Evolutionary conservation across 73 alveolate species (phyloP).

Genomic region (Blepharisma japonicum): DNA sequence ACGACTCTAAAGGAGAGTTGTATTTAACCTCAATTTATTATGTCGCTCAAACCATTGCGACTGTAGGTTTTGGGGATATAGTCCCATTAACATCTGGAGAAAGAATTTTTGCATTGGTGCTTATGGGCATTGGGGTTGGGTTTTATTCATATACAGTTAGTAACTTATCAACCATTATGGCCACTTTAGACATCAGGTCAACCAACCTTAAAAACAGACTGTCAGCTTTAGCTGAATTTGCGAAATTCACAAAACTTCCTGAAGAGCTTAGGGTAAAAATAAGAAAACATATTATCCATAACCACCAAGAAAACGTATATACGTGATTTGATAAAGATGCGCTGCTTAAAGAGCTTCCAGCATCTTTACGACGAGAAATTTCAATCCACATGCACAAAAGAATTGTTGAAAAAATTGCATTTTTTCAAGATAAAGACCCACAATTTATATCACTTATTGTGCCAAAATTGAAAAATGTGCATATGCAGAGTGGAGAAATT

Average conservation of each 20-base stretch:
- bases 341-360: slow-evolving; percentile 51
- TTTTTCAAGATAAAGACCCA: slow-evolving; percentile 55
- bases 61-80: slow-evolving; percentile 61
- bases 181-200: slow-evolving; percentile 33
- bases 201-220: slow-evolving; percentile 37
- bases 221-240: slow-evolving; percentile 52
- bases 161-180: slow-evolving; percentile 30
- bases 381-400: slow-evolving; percentile 51
- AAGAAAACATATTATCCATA: slow-evolving; percentile 39
- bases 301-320: slow-evolving; percentile 44
- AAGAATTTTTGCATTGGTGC: slow-evolving; percentile 8
- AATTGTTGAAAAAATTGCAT: slow-evolving; percentile 40
- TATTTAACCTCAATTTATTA: slow-evolving; percentile 30
- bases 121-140: slow-evolving; percentile 38
- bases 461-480: slow-evolving; percentile 38
- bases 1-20: not conserved
- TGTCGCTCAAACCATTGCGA: slow-evolving; percentile 33
- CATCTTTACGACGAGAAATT: slow-evolving; percentile 39
- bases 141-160: slow-evolving; percentile 36
- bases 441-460: slow-evolving; percentile 43
- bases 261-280: slow-evolving; percentile 43
- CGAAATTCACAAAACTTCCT: slow-evolving; percentile 49
- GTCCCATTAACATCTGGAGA: slow-evolving; percentile 38
- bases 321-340: slow-evolving; percentile 47
- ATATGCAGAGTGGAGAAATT: slow-evolving; percentile 40